Base-by-base conservation (phyloP, 164 flowering plant genomes). In the Magnolia kwangsiensis region DNA sequence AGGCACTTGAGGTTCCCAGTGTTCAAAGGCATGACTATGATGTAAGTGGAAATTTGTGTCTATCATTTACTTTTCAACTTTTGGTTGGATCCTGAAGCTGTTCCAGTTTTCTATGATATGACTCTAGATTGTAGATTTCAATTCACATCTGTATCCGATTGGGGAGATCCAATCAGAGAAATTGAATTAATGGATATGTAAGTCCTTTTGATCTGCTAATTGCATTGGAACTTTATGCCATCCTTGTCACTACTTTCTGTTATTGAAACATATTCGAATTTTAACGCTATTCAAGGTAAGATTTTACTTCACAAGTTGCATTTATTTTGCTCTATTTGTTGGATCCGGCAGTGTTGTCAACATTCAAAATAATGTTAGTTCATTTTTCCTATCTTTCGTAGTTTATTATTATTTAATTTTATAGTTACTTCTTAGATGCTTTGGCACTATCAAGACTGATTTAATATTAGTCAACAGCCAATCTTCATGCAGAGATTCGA, bases 1-100 rank as follows among this genome's bases (percentile, higher is more conserved):
- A 96, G 77, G 98, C 97, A 5, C 93, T 92, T 7, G 99, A 96
- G 75, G 85, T 94, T 74, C 97, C 97, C 14, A 93, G 98, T 0
- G 95, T 90, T 50, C 89, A 82, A 23, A 82, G 92, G 70, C 84
- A 79, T 67, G 98, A 92, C 8, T 88, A 86, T 75, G 98, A 92
- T 96, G 98, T 82, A 79, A 50, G 63, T 19, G 8, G 8, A 21
- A 50, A n/a, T 23, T 19, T 45, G 50, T 49, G 19, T 70, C 24
- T 19, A 14, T 45, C n/a, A 69, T 69, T 69, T 4, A 1, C 72
- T 69, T 37, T 11, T 16, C 61, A 69, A 13, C 14, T 69, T 7
- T 37, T 7, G 31, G 13, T 31, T 31, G n/a, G 18, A 69, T 5
- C 50, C 11, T 31, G 50, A 31, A 69, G 13, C 13, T 20, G 72